Conservation (phyloP, 139 green algal genomes). For the Chlorella sp. region DNA sequence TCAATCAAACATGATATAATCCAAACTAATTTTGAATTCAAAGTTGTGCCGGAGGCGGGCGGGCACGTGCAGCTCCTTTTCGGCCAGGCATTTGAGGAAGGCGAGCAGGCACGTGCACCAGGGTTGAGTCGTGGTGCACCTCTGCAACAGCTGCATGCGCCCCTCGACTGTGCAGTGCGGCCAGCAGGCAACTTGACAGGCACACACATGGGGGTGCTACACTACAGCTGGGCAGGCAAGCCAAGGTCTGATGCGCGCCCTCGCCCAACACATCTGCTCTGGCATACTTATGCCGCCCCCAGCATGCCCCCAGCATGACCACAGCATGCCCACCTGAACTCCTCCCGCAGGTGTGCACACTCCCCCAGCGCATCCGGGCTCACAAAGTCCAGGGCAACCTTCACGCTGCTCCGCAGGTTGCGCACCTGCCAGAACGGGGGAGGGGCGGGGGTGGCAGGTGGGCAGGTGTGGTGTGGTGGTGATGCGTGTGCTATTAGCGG, state of each 20-base stretch:
- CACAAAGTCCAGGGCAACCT: slow-evolving; percentile 87
- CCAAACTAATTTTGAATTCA: not conserved
- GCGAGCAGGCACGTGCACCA: not conserved
- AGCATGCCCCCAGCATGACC: not conserved
- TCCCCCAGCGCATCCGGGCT: slow-evolving; percentile 71
- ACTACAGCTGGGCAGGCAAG: too few species aligned
- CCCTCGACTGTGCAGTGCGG: too few species aligned
- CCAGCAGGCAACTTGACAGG: too few species aligned
- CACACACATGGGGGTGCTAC: too few species aligned
- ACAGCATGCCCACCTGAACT: slow-evolving; percentile 42
- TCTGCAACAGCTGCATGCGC: too few species aligned
- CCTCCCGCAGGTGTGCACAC: slow-evolving; percentile 44
- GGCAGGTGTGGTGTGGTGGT: not conserved
- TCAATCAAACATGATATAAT: not conserved
- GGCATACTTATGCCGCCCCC: not conserved
- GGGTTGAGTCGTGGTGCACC: too few species aligned
- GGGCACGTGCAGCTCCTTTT: not conserved
- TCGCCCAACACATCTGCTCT: not conserved
- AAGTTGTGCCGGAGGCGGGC: too few species aligned
- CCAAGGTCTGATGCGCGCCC: too few species aligned
- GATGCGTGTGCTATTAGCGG: not conserved
- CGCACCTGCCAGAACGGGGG: slow-evolving; percentile 76
- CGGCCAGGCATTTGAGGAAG: not conserved
- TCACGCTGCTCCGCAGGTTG: slow-evolving; percentile 80
- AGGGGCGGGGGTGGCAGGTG: not conserved